Percentiles rank a stretch among this genome's conserved stretches.
phyloP scores from a whole-genome alignment of 1,284 basidiomycete species.

The Leccinum angustisporum region DNA sequence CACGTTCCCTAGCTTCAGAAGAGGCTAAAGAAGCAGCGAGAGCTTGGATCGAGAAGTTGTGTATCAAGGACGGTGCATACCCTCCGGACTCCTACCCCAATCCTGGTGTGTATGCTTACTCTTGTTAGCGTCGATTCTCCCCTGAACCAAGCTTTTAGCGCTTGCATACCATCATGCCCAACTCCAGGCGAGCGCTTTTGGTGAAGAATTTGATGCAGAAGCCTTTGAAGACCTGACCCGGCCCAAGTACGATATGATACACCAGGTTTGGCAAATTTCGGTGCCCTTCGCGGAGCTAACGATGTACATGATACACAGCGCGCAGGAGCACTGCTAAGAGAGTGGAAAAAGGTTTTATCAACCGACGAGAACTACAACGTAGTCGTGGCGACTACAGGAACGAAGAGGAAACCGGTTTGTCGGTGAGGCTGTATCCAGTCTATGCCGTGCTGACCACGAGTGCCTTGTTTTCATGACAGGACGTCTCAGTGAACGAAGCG shows the following conservation, averaged over 20 bases:
- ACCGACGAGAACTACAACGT: constrained; percentile 61
- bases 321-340: constrained; percentile 70
- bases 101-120: constrained; percentile 59
- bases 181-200: constrained; percentile 89
- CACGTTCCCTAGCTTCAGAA: constrained; percentile 54
- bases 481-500: constrained; percentile 57
- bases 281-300: neutral
- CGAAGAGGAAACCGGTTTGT: constrained; percentile 71
- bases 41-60: constrained; percentile 77
- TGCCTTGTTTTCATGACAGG: constrained; percentile 37
- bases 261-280: constrained; percentile 54
- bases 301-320: constrained; percentile 44
- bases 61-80: constrained; percentile 78
- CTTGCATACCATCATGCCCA: constrained; percentile 88
- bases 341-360: constrained; percentile 73
- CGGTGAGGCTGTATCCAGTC: neutral
- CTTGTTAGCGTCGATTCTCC: neutral
- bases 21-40: constrained; percentile 68
- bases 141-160: constrained; percentile 38
- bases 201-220: constrained; percentile 78
- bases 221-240: constrained; percentile 77
- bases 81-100: constrained; percentile 90
- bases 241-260: constrained; percentile 78
- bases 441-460: neutral
- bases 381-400: constrained; percentile 48